Conservation (phyloP, 106 monocot species). For the Vanilla planifolia region DNA sequence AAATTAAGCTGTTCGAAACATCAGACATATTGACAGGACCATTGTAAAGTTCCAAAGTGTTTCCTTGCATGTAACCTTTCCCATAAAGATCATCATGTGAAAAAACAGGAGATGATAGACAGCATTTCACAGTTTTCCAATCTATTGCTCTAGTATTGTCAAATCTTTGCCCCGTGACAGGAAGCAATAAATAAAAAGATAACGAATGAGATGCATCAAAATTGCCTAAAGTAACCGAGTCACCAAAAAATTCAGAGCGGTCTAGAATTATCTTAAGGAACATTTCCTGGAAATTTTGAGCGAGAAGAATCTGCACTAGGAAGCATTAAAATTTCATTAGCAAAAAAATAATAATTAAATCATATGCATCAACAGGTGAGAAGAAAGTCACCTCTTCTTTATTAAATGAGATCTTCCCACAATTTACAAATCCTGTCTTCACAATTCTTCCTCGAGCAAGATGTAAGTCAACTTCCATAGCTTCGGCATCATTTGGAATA, state of each 20-base stretch:
- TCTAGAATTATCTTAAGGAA: slow-evolving; percentile 82
- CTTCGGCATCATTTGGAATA: slow-evolving; percentile 82
- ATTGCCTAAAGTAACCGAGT: slow-evolving; percentile 43
- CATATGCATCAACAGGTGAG: background rate
- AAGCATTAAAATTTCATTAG: slow-evolving; percentile 5
- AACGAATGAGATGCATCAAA: slow-evolving; percentile 14
- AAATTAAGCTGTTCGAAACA: slow-evolving; percentile 67
- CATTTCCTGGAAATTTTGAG: slow-evolving; percentile 87
- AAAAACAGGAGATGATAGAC: slow-evolving; percentile 82
- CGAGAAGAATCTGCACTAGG: slow-evolving; percentile 53
- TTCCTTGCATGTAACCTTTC: slow-evolving; percentile 6
- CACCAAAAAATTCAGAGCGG: slow-evolving; percentile 47
- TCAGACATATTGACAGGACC: slow-evolving; percentile 39
- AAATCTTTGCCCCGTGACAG: slow-evolving; percentile 29
- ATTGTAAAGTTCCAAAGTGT: slow-evolving; percentile 55
- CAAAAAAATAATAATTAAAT: background rate
- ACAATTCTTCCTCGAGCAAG: slow-evolving; percentile 85
- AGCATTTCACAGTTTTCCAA: slow-evolving; percentile 61
- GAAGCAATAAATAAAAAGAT: slow-evolving; percentile 80
- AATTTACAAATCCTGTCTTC: slow-evolving; percentile 40
- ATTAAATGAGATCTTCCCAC: slow-evolving; percentile 41
- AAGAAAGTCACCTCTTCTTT: slow-evolving; percentile 53
- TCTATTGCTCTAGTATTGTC: slow-evolving; percentile 36
- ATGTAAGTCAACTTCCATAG: slow-evolving; percentile 87
- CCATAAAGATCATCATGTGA: slow-evolving; percentile 8